Percentiles rank a stretch among this genome's conserved stretches.
phyloP scores from a whole-genome alignment of 192 early-diverging fungal species.

The Funneliformis geosporum region DNA sequence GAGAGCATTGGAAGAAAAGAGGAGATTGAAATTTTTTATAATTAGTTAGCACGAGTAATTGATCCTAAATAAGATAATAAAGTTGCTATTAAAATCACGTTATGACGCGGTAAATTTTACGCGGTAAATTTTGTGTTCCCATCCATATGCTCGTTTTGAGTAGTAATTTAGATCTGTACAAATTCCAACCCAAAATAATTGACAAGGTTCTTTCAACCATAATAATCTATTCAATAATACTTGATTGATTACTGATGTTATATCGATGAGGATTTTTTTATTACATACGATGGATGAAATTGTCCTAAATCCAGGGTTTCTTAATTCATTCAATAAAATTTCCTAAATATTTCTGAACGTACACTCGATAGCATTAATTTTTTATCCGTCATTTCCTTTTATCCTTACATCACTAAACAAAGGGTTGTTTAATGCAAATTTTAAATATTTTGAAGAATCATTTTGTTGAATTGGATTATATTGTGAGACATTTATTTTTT shows the following conservation, averaged over 20 bases:
- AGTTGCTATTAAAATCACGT: too few relatives aligned
- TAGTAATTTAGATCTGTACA: not conserved
- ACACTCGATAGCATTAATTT: too few relatives aligned
- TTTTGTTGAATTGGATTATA: too few relatives aligned
- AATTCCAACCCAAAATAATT: constrained; percentile 3
- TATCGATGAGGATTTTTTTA: not conserved
- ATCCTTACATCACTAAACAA: not conserved
- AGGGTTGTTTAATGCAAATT: not conserved
- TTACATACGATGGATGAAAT: not conserved
- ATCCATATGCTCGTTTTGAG: not conserved
- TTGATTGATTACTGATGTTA: not conserved
- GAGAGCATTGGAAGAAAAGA: too few relatives aligned
- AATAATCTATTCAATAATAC: constrained; percentile 1
- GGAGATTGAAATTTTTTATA: too few relatives aligned
- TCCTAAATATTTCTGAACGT: too few relatives aligned
- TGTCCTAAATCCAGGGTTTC: not conserved
- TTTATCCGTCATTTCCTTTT: not conserved
- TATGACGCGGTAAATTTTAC: too few relatives aligned
- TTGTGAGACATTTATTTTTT: too few relatives aligned
- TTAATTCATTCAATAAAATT: too few relatives aligned
- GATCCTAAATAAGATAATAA: too few relatives aligned
- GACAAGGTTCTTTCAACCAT: not conserved
- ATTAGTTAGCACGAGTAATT: too few relatives aligned
- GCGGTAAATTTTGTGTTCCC: too few relatives aligned
- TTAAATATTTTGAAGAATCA: not conserved